Evolutionary conservation across 2,329 filamentous ascomycete species (phyloP), one percentile per base, ranked within the genome.

Genomic region (Dothistroma septosporum): DNA sequence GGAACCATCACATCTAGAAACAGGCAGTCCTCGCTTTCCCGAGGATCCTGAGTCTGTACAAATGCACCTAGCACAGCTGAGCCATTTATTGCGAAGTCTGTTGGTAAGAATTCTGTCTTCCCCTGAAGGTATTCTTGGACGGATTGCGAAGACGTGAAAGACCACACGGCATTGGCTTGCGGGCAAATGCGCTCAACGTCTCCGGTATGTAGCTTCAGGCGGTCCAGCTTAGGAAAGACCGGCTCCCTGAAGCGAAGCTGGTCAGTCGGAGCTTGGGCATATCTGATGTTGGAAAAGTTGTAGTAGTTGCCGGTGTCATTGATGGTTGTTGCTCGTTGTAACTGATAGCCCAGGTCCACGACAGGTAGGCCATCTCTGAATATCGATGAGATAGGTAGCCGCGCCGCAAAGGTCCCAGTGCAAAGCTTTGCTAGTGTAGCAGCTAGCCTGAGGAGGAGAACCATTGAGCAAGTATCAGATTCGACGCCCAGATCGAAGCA

Each of bases 271-370:
- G 83, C 78, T 31, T 80, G 79, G 7, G 81, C 83, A 70, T 80
- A 85, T 33, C 82, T 77, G 63, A 85, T 84, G 65, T 85, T 84
- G 55, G 74, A 78, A 72, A 85, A 85, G 63, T 80, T 83, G 71
- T 83, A 84, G 31, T 57, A 61, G 19, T 63, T 55, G 61, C 44
- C 50, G 10, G 48, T 64, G 2, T 54, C 50, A 19, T 53, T 54
- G 52, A 19, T 37, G n/a, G 32, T 22, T 21, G 52, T 37, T 41
- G 52, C 52, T 22, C 32, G 52, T 41, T 54, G 52, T 22, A 22
- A 11, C 10, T 37, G 32, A 16, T 54, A 54, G 19, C 52, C 52
- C 52, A 54, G 32, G 19, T 54, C 52, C n/a, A 54, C 52, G 52
- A 37, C 37, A 10, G 52, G 52, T 37, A 54, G 32, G 16, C 41